Evolutionary conservation across 106 monocot species (phyloP).

Genomic region (Acorus gramineus): DNA sequence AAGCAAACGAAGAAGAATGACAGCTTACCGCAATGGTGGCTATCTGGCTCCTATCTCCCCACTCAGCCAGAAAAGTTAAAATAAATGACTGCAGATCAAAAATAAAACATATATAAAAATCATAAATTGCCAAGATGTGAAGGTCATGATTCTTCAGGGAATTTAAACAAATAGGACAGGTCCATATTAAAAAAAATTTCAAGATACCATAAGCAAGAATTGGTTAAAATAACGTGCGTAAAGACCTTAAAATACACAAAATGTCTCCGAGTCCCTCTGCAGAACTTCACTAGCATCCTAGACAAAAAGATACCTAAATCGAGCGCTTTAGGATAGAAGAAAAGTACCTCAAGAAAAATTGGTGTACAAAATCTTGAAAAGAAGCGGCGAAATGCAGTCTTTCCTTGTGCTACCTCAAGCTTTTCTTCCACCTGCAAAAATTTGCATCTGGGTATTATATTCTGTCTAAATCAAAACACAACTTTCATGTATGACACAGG

Average conservation of each 20-base stretch:
- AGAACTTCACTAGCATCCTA: no score
- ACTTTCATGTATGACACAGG: no score
- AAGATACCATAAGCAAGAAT: no score
- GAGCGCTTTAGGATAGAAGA: not conserved
- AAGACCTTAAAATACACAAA: no score
- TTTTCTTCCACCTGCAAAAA: slow-evolving; percentile 87
- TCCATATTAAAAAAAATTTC: no score
- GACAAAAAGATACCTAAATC: not conserved
- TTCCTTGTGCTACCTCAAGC: slow-evolving; percentile 81
- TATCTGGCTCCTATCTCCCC: slow-evolving; percentile 97
- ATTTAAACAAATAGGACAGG: no score
- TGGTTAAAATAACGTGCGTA: no score
- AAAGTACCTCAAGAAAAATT: slow-evolving; percentile 81
- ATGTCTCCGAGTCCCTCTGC: no score
- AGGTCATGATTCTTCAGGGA: no score
- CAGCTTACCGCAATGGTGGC: slow-evolving; percentile 87
- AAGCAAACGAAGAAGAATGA: not conserved
- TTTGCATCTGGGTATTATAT: not conserved
- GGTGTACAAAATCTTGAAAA: slow-evolving; percentile 95
- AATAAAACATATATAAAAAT: not conserved
- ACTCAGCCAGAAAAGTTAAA: slow-evolving; percentile 90
- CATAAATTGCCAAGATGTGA: no score
- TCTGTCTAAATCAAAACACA: no score
- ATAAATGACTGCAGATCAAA: slow-evolving; percentile 73
- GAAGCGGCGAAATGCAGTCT: slow-evolving; percentile 56